Conservation (phyloP, 2,329 filamentous ascomycete genomes). For the Apiospora koreana region DNA sequence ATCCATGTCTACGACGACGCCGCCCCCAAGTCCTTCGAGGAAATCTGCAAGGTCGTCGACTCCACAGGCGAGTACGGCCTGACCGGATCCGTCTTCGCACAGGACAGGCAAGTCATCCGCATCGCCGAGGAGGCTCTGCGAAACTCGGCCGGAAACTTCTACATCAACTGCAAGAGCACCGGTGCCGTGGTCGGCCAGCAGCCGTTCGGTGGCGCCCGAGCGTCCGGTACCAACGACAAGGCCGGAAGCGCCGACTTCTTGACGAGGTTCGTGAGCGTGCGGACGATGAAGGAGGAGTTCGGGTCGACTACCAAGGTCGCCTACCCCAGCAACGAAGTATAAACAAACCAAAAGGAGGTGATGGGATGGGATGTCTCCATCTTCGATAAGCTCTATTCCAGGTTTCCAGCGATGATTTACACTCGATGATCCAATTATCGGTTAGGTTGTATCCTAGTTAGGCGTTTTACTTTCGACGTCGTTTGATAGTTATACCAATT, state of each 20-base stretch:
- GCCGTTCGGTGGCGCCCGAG: conserved; percentile 68
- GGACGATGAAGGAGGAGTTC: conserved; percentile 78
- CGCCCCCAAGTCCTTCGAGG: conserved; percentile 55
- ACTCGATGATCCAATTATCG: not conserved
- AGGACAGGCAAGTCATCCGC: conserved; percentile 65
- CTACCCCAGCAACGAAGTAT: conserved; percentile 73
- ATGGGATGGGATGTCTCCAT: no score
- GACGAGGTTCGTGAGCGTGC: conserved; percentile 65
- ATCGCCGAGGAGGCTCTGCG: conserved; percentile 71
- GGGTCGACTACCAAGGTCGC: conserved; percentile 59
- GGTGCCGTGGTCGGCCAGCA: conserved; percentile 74
- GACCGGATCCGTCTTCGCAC: conserved; percentile 75
- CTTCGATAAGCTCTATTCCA: not conserved
- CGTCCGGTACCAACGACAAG: conserved; percentile 74
- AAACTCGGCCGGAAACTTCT: conserved; percentile 80
- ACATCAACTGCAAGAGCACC: conserved; percentile 82
- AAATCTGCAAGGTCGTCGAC: conserved; percentile 66
- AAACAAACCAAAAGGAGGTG: conserved; percentile 14
- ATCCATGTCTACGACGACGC: conserved; percentile 78
- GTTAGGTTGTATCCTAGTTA: not conserved
- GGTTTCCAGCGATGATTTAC: not conserved
- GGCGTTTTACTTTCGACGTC: not conserved
- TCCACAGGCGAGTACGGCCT: conserved; percentile 74
- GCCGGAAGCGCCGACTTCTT: conserved; percentile 66
- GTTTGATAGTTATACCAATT: not conserved